Conservation (phyloP, 495 filamentous ascomycete genomes). For the Hypoxylon perforatum region DNA sequence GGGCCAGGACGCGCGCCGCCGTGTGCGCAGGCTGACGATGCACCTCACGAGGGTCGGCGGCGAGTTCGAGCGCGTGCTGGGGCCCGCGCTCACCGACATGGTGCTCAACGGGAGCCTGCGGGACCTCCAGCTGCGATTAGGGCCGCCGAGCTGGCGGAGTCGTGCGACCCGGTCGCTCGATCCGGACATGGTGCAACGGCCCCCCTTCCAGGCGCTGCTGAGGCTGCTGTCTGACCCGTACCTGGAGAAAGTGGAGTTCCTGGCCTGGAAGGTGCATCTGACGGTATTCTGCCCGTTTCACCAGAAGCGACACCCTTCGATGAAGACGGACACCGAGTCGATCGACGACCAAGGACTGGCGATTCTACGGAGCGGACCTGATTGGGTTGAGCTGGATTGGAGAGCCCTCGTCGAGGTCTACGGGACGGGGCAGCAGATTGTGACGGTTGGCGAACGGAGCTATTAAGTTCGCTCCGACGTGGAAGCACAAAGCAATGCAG, state of each 20-base stretch:
- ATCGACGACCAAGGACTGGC: constrained; percentile 34
- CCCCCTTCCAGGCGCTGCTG: constrained; percentile 45
- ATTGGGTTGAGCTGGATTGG: constrained; percentile 44
- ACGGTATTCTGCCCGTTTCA: constrained; percentile 47
- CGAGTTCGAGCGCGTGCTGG: constrained; percentile 41
- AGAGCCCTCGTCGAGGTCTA: constrained; percentile 33
- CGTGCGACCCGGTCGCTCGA: constrained; percentile 19
- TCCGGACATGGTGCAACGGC: constrained; percentile 33
- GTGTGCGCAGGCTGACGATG: constrained; percentile 43
- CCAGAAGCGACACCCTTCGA: constrained; percentile 6
- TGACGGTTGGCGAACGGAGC: constrained; percentile 35
- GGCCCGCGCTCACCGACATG: constrained; percentile 44
- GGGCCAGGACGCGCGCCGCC: constrained; percentile 40
- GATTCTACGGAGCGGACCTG: constrained; percentile 31
- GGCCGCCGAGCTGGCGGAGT: constrained; percentile 26
- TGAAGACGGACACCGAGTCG: constrained; percentile 28
- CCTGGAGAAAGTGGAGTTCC: constrained; percentile 40
- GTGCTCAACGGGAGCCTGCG: constrained; percentile 44
- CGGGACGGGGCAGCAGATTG: constrained; percentile 28
- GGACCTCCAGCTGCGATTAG: constrained; percentile 38
- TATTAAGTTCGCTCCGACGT: constrained; percentile 14
- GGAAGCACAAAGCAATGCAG: constrained; percentile 3
- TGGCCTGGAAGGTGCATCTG: constrained; percentile 39
- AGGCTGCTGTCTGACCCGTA: constrained; percentile 47
- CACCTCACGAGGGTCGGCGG: constrained; percentile 45